Evolutionary conservation across 2,329 filamentous ascomycete genomes (phyloP).

Genomic region (Diaporthe sp.): DNA sequence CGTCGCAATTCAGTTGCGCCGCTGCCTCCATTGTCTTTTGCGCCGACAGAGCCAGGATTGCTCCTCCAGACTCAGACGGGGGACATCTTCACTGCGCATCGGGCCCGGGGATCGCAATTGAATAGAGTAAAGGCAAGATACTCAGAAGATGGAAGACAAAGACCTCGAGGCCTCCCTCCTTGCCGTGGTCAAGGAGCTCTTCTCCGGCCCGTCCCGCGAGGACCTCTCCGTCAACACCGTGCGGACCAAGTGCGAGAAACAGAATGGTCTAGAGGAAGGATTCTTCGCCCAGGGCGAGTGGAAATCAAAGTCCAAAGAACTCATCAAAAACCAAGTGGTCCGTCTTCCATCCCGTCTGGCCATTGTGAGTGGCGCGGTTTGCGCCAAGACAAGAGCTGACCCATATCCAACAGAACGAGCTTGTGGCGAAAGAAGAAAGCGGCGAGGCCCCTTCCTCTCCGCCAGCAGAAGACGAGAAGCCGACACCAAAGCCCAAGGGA

Average conservation of each 20-base stretch:
- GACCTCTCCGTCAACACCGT: slow-evolving; percentile 69
- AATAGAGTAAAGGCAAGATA: neutral
- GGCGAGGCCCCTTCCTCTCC: slow-evolving; percentile 26
- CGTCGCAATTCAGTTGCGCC: neutral
- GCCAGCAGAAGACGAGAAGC: slow-evolving; percentile 39
- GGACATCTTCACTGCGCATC: neutral
- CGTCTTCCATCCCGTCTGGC: slow-evolving; percentile 44
- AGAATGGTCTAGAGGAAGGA: slow-evolving; percentile 60
- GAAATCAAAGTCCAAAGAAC: slow-evolving; percentile 69
- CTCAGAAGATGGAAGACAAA: slow-evolving; percentile 40
- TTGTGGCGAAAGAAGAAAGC: slow-evolving; percentile 18
- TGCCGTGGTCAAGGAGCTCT: slow-evolving; percentile 61
- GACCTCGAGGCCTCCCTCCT: slow-evolving; percentile 60
- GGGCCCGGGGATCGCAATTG: neutral
- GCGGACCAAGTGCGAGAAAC: slow-evolving; percentile 64
- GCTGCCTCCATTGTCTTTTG: slow-evolving; percentile 6
- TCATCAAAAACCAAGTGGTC: slow-evolving; percentile 70
- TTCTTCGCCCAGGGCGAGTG: slow-evolving; percentile 65
- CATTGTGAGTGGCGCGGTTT: neutral
- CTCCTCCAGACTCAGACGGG: neutral
- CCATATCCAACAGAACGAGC: slow-evolving; percentile 34
- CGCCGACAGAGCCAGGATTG: neutral
- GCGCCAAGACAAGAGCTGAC: neutral
- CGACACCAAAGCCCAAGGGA: slow-evolving; percentile 16
- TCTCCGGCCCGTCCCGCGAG: slow-evolving; percentile 56